Base-by-base conservation (phyloP, 2,329 filamentous ascomycete genomes). In the Chaetomium sp. region DNA sequence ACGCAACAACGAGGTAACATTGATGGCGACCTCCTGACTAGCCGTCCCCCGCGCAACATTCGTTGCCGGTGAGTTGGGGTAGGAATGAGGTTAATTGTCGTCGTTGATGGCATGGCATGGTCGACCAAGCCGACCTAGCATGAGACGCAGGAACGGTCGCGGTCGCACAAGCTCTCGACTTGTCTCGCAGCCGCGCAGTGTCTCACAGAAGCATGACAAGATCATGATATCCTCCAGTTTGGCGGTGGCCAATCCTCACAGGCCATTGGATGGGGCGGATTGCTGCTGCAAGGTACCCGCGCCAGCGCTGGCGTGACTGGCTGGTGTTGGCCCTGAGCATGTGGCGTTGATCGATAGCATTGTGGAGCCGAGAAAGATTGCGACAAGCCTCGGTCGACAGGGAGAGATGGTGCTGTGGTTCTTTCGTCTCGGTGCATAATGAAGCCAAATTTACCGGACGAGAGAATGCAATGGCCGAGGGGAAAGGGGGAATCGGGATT, bases 241-340 rank as follows among this genome's bases (percentile, higher is more conserved):
- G 33, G 49, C 32, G 42, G 36, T 34, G 19, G 42, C 32, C 19
- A 7, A 4, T 27, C 19, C 12, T 3, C 8, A 36, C 32, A 49
- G 27, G 19, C 34, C 10, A 53, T 55, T 54, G 53, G 50, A 37
- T 19, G 37, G 49, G 27, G 34, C 38, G 32, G 9, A 49, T 47
- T 34, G 46, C 36, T 49, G 44, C 57, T 59, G 58, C 55, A 57
- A 59, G 55, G 58, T 57, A 57, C 54, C 57, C 54, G 57, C 57
- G 52, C 36, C 38, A 58, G 52, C 49, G 48, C 48, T 52, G 40
- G 42, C 14, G 11, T 32, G 14, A 19, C 32, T 27, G 12, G 12
- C 11, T 36, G 42, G 19, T 38, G 34, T 44, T 54, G 36, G 52
- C 27, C 27, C 11, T 33, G 8, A 40, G 8, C 10, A 36, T 37